Base-by-base conservation (phyloP, 306 rosid species). In the Vicia faba region DNA sequence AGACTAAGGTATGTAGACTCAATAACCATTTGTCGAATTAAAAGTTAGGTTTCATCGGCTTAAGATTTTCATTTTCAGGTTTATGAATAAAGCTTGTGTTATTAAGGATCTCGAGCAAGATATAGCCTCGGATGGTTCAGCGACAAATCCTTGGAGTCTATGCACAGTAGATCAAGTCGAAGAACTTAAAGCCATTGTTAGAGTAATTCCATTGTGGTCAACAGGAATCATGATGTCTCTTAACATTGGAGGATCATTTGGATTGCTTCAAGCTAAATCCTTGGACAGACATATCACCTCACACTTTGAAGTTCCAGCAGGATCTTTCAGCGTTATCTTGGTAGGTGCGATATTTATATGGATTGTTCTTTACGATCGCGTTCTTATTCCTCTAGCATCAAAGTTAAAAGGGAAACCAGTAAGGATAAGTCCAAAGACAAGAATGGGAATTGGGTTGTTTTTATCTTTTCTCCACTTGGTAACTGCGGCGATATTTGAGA, bases 101-200 rank as follows among this genome's bases (percentile, higher is more conserved):
- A 79, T 89, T 19, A 81, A 72, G 73, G 65, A 84, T 29, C 71
- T 28, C 3, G 84, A 79, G 61, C 45, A 72, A 65, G 91, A 86
- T 12, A 49, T 80, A 50, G 65, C 64, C 26, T 61, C 77, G 3
- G 88, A 83, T 51, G 93, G 89, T 4, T 79, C 71, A 15, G 87
- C 89, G 20, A 36, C 50, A 57, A 61, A 84, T 80, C 84, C 84
- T 0, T 85, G 91, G 96, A 80, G 50, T 19, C 82, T 87, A 0
- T 87, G 95, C 84, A 82, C 89, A 10, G 44, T 75, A 11, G 84
- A 80, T 68, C 83, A 87, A 82, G 91, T 83, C 7, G 96, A 89
- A 70, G 89, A 85, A 60, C 81, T 89, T 0, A 89, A 87, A 65
- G 76, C 85, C 19, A 77, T 89, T n/a, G 44, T 87, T 12, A 83